Evolutionary conservation across 805 yeast genomes (phyloP).

Genomic region (Metschnikowia vanudenii): DNA sequence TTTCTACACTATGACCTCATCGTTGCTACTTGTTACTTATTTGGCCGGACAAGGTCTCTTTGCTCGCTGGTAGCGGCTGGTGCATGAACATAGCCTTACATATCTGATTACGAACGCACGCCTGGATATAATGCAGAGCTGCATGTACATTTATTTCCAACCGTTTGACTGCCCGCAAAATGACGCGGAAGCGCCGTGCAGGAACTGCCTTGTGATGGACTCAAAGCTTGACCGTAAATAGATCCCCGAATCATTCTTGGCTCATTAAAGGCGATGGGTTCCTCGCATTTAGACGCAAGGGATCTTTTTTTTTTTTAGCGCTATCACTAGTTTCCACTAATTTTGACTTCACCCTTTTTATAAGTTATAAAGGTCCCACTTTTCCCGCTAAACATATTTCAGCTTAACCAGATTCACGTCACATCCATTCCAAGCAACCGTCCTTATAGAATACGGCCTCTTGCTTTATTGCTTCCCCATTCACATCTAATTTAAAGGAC

Average conservation of each 20-base stretch:
- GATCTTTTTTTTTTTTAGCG: no score
- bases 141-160: conserved; percentile 6
- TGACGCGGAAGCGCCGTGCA: conserved; percentile 2
- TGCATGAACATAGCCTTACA: conserved; percentile 1
- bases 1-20: no score
- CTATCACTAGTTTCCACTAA: background rate
- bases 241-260: background rate
- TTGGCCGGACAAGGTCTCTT: background rate
- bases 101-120: conserved; percentile 2
- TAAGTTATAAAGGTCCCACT: no score
- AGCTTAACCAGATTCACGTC: no score
- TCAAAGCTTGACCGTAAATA: conserved; percentile 1
- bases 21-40: no score
- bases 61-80: background rate
- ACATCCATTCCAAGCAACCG: no score
- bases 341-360: background rate
- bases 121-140: background rate
- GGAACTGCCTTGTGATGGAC: conserved; percentile 4
- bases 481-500: no score
- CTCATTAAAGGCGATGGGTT: conserved; percentile 3
- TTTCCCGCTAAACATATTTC: no score
- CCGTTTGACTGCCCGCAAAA: conserved; percentile 7
- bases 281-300: conserved; percentile 1
- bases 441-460: no score
- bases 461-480: no score